Percentiles rank a stretch among this genome's conserved stretches.
Conservation (phyloP, 2,329 filamentous ascomycete genomes). For the Trichoderma lentiforme region DNA sequence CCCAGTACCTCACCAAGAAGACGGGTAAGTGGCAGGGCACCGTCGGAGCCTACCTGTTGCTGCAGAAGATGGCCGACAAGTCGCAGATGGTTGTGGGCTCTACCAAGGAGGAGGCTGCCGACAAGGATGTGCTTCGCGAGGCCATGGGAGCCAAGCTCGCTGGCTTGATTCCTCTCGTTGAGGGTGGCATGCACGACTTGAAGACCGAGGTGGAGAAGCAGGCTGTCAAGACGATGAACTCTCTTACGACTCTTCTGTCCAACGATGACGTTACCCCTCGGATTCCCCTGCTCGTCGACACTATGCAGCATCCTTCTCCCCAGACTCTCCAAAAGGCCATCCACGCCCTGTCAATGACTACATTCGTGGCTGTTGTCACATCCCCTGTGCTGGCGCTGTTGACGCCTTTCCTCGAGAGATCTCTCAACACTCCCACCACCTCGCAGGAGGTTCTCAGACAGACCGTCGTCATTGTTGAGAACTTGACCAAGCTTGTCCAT, state of each 20-base stretch:
- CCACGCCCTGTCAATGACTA: constrained; percentile 92
- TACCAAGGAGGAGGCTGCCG: constrained; percentile 76
- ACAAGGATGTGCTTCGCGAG: constrained; percentile 87
- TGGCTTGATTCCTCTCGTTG: constrained; percentile 83
- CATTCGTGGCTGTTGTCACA: constrained; percentile 95
- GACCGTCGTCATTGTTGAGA: constrained; percentile 95
- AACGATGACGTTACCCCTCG: constrained; percentile 95
- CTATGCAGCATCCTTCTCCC: constrained; percentile 89
- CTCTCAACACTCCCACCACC: constrained; percentile 86
- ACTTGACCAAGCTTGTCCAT: constrained; percentile 96
- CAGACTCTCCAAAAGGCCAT: constrained; percentile 93
- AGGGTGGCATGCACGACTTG: constrained; percentile 92
- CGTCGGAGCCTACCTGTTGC: constrained; percentile 76
- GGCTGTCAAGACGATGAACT: constrained; percentile 87
- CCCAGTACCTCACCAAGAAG: constrained; percentile 72
- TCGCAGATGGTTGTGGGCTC: constrained; percentile 77
- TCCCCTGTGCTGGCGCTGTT: constrained; percentile 92
- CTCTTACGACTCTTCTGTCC: constrained; percentile 81
- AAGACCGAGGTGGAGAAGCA: constrained; percentile 87
- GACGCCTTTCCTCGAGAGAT: constrained; percentile 90
- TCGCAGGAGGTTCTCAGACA: constrained; percentile 92
- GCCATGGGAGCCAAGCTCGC: constrained; percentile 87
- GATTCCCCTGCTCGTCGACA: constrained; percentile 87
- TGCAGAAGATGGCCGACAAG: constrained; percentile 94
- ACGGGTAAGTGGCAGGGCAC: constrained; percentile 97